A percentile compares a stretch with the other conserved stretches of the same genome.
Conservation (phyloP, 2,329 filamentous ascomycete species). For the Thelonectria blattea region DNA sequence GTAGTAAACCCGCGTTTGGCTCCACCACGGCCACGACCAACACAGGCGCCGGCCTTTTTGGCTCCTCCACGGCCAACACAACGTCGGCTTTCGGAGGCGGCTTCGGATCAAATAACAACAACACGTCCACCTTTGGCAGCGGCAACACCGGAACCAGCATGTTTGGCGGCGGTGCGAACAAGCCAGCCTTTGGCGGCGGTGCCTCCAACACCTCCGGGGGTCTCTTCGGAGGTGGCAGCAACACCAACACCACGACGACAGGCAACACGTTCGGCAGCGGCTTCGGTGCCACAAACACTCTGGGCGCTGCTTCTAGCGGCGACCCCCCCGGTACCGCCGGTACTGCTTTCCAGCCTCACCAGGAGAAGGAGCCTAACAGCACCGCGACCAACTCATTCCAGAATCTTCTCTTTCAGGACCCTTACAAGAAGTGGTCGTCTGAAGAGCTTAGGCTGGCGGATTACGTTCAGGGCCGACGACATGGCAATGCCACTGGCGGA, state of each 20-base stretch:
- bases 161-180: conserved; percentile 52
- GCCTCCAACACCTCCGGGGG: conserved; percentile 26
- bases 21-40: conserved; percentile 40
- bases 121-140: conserved; percentile 49
- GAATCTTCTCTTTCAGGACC: conserved; percentile 77
- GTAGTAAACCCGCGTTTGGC: conserved; percentile 61
- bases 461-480: conserved; percentile 84
- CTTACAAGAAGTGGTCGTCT: conserved; percentile 89
- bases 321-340: conserved; percentile 73
- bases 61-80: conserved; percentile 47
- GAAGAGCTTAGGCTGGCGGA: conserved; percentile 84
- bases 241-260: conserved; percentile 45
- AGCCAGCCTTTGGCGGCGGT: not conserved
- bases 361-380: conserved; percentile 74
- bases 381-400: conserved; percentile 70
- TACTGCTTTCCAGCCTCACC: conserved; percentile 70
- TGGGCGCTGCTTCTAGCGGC: conserved; percentile 55
- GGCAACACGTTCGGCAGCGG: conserved; percentile 43
- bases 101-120: conserved; percentile 46
- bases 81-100: conserved; percentile 47
- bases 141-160: conserved; percentile 52
- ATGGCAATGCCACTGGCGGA: conserved; percentile 70
- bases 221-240: conserved; percentile 53
- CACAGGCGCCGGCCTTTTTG: conserved; percentile 54
- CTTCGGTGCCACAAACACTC: conserved; percentile 58